A percentile compares a stretch with the other conserved stretches of the same genome.
Conservation (phyloP, 1,139 yeast species). For the Pichia norvegensis region DNA sequence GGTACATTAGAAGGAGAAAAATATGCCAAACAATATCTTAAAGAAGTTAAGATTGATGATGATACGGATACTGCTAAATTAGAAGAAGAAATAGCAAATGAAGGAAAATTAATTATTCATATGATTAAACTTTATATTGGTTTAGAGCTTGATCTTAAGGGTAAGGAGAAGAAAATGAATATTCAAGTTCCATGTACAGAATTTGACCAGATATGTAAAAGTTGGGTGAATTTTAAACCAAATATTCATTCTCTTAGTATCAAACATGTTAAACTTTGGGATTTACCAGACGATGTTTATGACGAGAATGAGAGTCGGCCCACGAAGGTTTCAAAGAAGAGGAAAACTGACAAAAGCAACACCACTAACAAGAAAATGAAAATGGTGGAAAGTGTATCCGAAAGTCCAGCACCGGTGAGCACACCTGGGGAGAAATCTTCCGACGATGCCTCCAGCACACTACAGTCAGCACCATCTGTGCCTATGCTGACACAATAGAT, state of each 20-base stretch:
- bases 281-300: constrained; percentile 79
- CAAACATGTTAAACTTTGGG: constrained; percentile 71
- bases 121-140: constrained; percentile 79
- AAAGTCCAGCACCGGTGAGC: background rate
- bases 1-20: constrained; percentile 29
- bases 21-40: constrained; percentile 23
- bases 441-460: background rate
- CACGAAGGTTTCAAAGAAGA: constrained; percentile 31
- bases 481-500: background rate
- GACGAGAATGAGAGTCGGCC: constrained; percentile 75
- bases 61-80: constrained; percentile 24
- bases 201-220: constrained; percentile 69
- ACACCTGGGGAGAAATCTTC: background rate
- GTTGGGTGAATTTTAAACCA: constrained; percentile 60
- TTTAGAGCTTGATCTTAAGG: constrained; percentile 51
- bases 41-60: constrained; percentile 22
- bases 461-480: background rate
- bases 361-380: constrained; percentile 21
- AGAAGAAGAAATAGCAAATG: constrained; percentile 25
- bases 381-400: constrained; percentile 12
- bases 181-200: constrained; percentile 90
- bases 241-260: constrained; percentile 56
- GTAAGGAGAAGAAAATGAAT: constrained; percentile 58
- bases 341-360: constrained; percentile 33
- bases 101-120: constrained; percentile 38